A percentile compares a stretch with the other conserved stretches of the same genome.
Conservation (phyloP, 805 yeast species). For the Candida gorgasii region DNA sequence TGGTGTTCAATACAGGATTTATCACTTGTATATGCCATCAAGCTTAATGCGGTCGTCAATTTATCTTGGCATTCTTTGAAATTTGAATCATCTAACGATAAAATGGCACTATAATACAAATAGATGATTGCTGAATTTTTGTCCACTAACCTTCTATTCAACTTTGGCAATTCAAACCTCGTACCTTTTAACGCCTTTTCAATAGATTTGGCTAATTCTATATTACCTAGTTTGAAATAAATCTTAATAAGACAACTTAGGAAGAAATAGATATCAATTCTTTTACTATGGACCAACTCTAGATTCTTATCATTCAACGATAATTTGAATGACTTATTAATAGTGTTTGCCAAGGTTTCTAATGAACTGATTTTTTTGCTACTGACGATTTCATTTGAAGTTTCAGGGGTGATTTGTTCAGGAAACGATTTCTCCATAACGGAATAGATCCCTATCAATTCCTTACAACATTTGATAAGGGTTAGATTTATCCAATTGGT, state of each 20-base stretch:
- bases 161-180: conserved; percentile 53
- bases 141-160: conserved; percentile 31
- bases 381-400: conserved; percentile 17
- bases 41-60: conserved; percentile 50
- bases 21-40: conserved; percentile 25
- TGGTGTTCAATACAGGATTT: conserved; percentile 27
- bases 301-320: conserved; percentile 78
- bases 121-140: conserved; percentile 57
- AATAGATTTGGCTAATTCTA: conserved; percentile 72
- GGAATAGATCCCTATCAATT: conserved; percentile 41
- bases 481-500: conserved; percentile 53
- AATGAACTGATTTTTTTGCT: conserved; percentile 25
- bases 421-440: conserved; percentile 33
- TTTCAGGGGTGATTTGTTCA: conserved; percentile 21
- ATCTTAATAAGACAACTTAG: conserved; percentile 67
- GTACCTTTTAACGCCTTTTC: conserved; percentile 67
- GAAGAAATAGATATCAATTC: conserved; percentile 67
- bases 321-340: conserved; percentile 72
- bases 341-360: conserved; percentile 60
- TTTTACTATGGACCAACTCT: conserved; percentile 49
- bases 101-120: conserved; percentile 67
- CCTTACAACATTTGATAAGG: conserved; percentile 40
- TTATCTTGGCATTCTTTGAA: conserved; percentile 51
- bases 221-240: conserved; percentile 64
- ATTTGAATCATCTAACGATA: conserved; percentile 66